These are phyloP conservation scores for Beauveria sp. DNA, from an alignment of 2,329 filamentous ascomycete species.

Conservation along the genomic window DNA sequence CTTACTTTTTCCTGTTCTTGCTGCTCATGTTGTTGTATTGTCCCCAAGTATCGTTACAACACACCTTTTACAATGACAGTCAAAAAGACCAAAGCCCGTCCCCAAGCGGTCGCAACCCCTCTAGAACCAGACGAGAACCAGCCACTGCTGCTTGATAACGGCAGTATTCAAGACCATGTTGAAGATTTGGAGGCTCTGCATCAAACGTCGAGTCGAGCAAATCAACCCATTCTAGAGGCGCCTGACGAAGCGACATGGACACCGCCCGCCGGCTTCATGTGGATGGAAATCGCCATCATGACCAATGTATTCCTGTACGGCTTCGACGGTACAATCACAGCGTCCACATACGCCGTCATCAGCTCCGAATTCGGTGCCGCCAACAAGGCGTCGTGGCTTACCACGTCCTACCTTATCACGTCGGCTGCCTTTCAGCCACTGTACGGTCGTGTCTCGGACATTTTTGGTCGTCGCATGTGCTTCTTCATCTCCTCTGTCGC, in stretches of 20 bases:
- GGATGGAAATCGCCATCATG: slow-evolving; percentile 56
- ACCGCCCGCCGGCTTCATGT: slow-evolving; percentile 44
- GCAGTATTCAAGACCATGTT: neutral
- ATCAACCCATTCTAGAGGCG: neutral
- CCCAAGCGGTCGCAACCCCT: neutral
- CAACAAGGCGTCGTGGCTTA: slow-evolving; percentile 68
- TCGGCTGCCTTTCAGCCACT: slow-evolving; percentile 66
- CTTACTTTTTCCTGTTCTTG: neutral
- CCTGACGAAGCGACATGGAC: slow-evolving; percentile 31
- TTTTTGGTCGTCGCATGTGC: slow-evolving; percentile 54
- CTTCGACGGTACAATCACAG: slow-evolving; percentile 68
- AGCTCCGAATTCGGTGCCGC: slow-evolving; percentile 66
- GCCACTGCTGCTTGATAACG: neutral
- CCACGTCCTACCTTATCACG: slow-evolving; percentile 64
- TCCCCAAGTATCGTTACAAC: too few relatives aligned
- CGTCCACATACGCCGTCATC: slow-evolving; percentile 65
- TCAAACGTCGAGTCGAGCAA: neutral
- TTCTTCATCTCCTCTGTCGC: slow-evolving; percentile 58
- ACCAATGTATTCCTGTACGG: slow-evolving; percentile 57
- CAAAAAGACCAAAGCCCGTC: neutral
- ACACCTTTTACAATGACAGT: neutral
- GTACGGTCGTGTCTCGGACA: slow-evolving; percentile 64
- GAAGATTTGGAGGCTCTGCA: neutral
- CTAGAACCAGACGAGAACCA: neutral
- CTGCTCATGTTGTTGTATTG: too few relatives aligned